Conservation (phyloP, 2,329 filamentous ascomycete species). For the Fusarium multiceps region DNA sequence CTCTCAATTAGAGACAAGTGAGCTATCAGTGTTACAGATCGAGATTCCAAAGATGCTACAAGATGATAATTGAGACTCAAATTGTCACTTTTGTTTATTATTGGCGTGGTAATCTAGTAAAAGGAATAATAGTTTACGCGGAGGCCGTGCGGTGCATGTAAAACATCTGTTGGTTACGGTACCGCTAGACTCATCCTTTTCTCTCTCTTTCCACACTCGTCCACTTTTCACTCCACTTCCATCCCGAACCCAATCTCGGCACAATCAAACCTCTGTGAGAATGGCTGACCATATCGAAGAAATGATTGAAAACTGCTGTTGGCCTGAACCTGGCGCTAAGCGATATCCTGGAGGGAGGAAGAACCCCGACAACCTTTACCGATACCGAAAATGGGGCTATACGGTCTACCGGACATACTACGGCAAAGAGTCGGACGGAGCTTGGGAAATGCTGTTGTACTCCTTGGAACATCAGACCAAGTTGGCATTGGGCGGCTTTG, state of each 20-base stretch:
- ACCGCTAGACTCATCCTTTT: neutral
- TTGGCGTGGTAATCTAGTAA: neutral
- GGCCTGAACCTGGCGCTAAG: neutral
- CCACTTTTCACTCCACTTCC: neutral
- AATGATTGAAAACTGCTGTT: neutral
- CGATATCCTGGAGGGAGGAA: neutral
- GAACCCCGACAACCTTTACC: neutral
- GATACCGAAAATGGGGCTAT: neutral
- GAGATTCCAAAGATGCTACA: accelerated
- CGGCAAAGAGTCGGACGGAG: neutral
- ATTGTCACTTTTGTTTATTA: neutral
- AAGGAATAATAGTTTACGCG: neutral
- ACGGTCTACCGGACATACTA: neutral
- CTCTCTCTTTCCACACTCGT: neutral
- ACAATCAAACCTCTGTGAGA: neutral
- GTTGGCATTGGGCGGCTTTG: neutral
- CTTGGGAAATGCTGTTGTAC: neutral
- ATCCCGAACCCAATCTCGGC: neutral
- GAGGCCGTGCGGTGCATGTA: neutral
- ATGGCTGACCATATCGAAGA: neutral
- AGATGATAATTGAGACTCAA: neutral
- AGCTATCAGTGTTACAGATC: neutral
- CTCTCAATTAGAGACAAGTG: accelerated
- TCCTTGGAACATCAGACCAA: neutral
- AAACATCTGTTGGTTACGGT: neutral